Percentiles rank a stretch among this genome's conserved stretches.
These are phyloP conservation scores for Rhynchosporium graminicola DNA, from an alignment of 2,329 filamentous ascomycete species.

Conservation along the genomic window DNA sequence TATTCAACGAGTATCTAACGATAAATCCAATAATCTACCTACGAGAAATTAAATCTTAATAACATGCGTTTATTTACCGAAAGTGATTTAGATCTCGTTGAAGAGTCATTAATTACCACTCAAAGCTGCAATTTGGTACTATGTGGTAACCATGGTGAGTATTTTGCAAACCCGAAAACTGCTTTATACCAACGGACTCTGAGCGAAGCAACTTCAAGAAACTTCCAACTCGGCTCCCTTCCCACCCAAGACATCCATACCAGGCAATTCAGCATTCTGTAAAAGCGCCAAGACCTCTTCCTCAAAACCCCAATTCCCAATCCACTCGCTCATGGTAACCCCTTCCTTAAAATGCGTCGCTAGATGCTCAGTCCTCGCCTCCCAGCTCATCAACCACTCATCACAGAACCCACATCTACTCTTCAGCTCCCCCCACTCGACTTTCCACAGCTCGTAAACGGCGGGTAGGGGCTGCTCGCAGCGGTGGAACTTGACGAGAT, in stretches of 20 bases:
- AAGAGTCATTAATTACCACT: no score
- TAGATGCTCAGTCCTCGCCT: slow-evolving; percentile 13
- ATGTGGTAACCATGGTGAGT: no score
- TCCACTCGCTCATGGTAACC: slow-evolving; percentile 5
- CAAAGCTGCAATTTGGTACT: no score
- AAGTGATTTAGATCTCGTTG: no score
- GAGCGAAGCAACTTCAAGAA: background rate
- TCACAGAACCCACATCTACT: slow-evolving; percentile 10
- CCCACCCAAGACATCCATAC: slow-evolving; percentile 5
- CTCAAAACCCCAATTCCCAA: slow-evolving; percentile 8
- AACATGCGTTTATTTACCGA: no score
- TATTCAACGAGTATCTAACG: no score
- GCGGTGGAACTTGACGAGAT: slow-evolving; percentile 9
- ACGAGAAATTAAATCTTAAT: no score
- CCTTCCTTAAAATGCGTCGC: slow-evolving; percentile 15
- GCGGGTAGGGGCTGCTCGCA: background rate
- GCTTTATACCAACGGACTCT: background rate
- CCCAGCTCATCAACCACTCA: slow-evolving; percentile 9
- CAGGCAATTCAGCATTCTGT: slow-evolving; percentile 9
- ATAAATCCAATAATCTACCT: no score
- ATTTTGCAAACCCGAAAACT: background rate
- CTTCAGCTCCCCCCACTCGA: slow-evolving; percentile 12
- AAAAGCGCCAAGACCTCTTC: slow-evolving; percentile 7
- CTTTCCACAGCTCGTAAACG: slow-evolving; percentile 9
- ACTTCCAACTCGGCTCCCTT: background rate